Evolutionary conservation across 2,329 filamentous ascomycete genomes (phyloP).

Genomic region (Mycosphaerella sp.): DNA sequence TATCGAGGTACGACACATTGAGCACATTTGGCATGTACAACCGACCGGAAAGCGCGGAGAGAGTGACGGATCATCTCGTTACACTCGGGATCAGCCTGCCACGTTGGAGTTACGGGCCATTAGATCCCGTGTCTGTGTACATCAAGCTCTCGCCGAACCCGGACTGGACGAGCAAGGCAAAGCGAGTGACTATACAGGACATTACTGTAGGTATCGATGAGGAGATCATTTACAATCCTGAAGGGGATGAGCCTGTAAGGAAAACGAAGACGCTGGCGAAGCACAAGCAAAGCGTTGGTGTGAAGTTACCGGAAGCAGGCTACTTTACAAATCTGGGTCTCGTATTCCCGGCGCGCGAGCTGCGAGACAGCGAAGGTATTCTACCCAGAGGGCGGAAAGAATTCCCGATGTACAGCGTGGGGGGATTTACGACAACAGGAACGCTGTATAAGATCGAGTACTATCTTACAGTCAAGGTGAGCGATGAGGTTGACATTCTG

Average conservation of each 20-base stretch:
- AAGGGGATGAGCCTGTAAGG: conserved; percentile 68
- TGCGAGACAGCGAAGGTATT: conserved; percentile 80
- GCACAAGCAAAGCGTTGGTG: conserved; percentile 71
- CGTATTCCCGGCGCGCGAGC: conserved; percentile 82
- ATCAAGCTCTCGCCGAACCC: conserved; percentile 89
- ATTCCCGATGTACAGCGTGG: conserved; percentile 83
- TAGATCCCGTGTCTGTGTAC: conserved; percentile 92
- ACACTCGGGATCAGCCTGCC: conserved; percentile 88
- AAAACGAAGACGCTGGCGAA: conserved; percentile 84
- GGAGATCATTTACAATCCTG: conserved; percentile 97
- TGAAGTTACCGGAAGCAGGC: conserved; percentile 81
- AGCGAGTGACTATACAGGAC: conserved; percentile 85
- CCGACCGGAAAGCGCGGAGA: conserved; percentile 79
- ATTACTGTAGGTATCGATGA: conserved; percentile 93
- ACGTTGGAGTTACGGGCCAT: conserved; percentile 91
- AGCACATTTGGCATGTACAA: conserved; percentile 99
- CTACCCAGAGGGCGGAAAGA: conserved; percentile 76
- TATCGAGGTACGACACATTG: conserved; percentile 89
- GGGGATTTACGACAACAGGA: conserved; percentile 87
- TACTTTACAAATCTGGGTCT: conserved; percentile 90
- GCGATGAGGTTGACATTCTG: conserved; percentile 7
- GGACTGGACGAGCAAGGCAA: conserved; percentile 85
- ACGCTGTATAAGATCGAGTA: conserved; percentile 98
- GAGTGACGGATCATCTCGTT: conserved; percentile 82
- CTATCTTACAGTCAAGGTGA: conserved; percentile 87